Evolutionary conservation across 2,329 filamentous ascomycete species (phyloP).

Genomic region (Fusarium coicis): DNA sequence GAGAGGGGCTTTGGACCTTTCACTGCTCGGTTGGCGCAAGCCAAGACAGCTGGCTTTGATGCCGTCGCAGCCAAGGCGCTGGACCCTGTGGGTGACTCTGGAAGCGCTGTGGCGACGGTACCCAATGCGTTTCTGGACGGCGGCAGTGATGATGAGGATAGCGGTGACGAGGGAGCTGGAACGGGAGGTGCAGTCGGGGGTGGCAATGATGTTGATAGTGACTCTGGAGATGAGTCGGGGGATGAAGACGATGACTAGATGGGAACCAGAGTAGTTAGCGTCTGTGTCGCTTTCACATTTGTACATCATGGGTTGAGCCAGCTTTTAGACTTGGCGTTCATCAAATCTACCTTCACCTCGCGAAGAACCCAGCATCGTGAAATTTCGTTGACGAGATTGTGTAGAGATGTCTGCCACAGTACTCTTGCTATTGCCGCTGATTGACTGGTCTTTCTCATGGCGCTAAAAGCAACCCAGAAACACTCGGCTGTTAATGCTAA

Average conservation of each 20-base stretch:
- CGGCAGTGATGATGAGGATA: background rate
- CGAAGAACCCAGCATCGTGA: no score
- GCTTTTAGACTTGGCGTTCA: no score
- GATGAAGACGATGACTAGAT: background rate
- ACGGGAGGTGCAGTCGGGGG: background rate
- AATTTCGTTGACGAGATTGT: no score
- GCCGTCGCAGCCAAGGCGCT: slow-evolving; percentile 2
- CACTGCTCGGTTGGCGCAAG: background rate
- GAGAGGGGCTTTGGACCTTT: background rate
- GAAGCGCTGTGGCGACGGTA: background rate
- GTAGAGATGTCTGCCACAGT: no score
- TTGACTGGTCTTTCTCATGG: no score
- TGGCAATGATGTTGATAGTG: background rate
- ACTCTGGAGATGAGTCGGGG: background rate
- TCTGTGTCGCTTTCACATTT: background rate
- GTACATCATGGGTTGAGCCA: background rate
- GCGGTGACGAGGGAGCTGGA: background rate
- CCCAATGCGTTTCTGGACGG: slow-evolving; percentile 1
- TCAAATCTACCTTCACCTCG: no score
- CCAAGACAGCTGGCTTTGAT: background rate
- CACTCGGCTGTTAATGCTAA: no score
- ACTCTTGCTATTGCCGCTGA: no score
- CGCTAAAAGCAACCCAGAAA: rapidly evolving
- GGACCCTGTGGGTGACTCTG: background rate
- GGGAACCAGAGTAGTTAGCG: rapidly evolving